Evolutionary conservation across 2,329 filamentous ascomycete species (phyloP).

Genomic region (Leptographium wingfieldii): DNA sequence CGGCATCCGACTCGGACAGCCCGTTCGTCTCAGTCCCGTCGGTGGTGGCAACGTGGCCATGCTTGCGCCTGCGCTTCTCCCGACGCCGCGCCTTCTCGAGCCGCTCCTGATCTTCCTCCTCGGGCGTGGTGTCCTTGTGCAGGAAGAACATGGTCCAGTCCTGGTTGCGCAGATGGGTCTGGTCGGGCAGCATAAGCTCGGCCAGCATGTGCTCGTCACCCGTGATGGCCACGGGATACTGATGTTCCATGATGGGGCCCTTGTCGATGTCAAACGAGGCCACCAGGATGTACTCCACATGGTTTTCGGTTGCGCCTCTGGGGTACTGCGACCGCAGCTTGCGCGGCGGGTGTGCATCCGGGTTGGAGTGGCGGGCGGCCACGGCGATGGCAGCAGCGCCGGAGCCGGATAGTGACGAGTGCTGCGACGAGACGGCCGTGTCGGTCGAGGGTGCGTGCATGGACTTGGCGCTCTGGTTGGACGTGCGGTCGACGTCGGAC

Average conservation of each 20-base stretch:
- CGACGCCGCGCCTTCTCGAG: constrained; percentile 41
- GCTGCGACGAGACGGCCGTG: constrained; percentile 43
- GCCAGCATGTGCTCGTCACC: constrained; percentile 97
- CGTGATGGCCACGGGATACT: constrained; percentile 88
- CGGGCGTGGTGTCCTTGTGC: constrained; percentile 81
- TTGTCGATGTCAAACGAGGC: constrained; percentile 95
- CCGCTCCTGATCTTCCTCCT: constrained; percentile 65
- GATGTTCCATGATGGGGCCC: constrained; percentile 95
- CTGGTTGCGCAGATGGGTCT: constrained; percentile 85
- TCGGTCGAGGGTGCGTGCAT: constrained; percentile 42
- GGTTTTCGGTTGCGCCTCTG: constrained; percentile 63
- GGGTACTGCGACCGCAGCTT: constrained; percentile 65
- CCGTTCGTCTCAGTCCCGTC: too few species aligned
- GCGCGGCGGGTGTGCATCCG: constrained; percentile 36
- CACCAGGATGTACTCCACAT: constrained; percentile 98
- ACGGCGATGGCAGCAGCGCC: not conserved
- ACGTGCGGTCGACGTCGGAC: constrained; percentile 39
- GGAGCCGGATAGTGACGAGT: constrained; percentile 42
- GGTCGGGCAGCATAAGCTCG: constrained; percentile 95
- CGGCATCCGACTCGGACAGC: too few species aligned
- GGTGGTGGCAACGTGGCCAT: constrained; percentile 27
- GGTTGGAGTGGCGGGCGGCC: constrained; percentile 30
- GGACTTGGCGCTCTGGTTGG: constrained; percentile 46
- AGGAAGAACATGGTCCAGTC: constrained; percentile 99
- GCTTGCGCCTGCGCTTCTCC: constrained; percentile 31